These are phyloP conservation scores for Podaxis sp. DNA, from an alignment of 768 basidiomycete genomes.

Conservation along the genomic window DNA sequence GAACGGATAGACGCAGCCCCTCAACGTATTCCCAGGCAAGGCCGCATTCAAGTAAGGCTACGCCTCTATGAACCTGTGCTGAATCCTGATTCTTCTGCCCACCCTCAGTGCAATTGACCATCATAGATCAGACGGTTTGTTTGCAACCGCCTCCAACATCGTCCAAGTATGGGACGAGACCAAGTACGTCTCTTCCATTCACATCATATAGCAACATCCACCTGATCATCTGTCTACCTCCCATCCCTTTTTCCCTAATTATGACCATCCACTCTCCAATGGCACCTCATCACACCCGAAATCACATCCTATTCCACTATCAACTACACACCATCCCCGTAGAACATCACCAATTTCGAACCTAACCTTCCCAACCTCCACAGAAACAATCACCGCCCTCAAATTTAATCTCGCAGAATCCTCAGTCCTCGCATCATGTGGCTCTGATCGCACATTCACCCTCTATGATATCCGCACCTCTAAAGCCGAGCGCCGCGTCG, in stretches of 20 bases:
- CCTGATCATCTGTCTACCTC: background rate
- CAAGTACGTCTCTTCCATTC: constrained; percentile 52
- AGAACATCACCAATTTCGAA: constrained; percentile 87
- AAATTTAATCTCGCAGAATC: constrained; percentile 94
- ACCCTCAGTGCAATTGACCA: constrained; percentile 84
- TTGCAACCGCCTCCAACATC: constrained; percentile 89
- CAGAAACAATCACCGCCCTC: constrained; percentile 85
- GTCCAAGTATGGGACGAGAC: constrained; percentile 99
- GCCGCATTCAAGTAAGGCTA: constrained; percentile 80
- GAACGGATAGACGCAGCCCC: constrained; percentile 41
- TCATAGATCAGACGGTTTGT: constrained; percentile 83
- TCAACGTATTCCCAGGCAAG: constrained; percentile 82
- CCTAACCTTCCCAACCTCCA: constrained; percentile 81
- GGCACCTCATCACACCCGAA: background rate
- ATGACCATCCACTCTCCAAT: background rate
- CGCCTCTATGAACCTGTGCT: constrained; percentile 1
- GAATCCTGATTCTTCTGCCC: constrained; percentile 9
- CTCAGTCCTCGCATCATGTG: constrained; percentile 92
- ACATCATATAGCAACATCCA: background rate
- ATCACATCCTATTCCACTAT: constrained; percentile 6
- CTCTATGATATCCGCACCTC: constrained; percentile 96
- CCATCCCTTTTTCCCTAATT: background rate
- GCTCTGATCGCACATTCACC: constrained; percentile 93
- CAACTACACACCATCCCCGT: background rate
- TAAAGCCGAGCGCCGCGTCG: constrained; percentile 87